Evolutionary conservation across 2,329 filamentous ascomycete genomes (phyloP).

Genomic region (Graphiopsis chlorocephala): DNA sequence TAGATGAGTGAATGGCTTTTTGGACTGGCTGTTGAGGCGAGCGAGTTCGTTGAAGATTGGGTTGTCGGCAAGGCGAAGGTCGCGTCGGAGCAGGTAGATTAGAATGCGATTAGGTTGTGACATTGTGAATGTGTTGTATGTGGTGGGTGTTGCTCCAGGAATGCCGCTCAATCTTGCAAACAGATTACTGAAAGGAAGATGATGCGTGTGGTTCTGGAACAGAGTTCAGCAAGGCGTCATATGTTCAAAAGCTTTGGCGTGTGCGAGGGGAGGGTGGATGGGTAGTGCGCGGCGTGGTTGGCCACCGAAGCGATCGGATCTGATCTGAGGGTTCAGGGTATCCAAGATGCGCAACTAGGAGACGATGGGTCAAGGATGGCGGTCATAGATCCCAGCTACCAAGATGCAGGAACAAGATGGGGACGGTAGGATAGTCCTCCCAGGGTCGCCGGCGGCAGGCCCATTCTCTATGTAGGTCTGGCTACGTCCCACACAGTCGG

Average conservation of each 20-base stretch:
- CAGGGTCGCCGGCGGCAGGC: slow-evolving; percentile 1
- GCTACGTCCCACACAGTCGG: neutral
- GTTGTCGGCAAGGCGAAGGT: slow-evolving; percentile 72
- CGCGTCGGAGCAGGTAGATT: slow-evolving; percentile 69
- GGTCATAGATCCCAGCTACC: slow-evolving; percentile 15
- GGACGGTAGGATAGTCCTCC: neutral
- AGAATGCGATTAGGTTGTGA: slow-evolving; percentile 46
- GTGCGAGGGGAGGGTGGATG: neutral
- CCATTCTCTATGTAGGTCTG: neutral
- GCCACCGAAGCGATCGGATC: slow-evolving; percentile 2
- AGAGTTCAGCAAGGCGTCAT: slow-evolving; percentile 7
- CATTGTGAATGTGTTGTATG: slow-evolving; percentile 2
- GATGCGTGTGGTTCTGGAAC: neutral
- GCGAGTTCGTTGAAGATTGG: slow-evolving; percentile 63
- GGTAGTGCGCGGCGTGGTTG: slow-evolving; percentile 2
- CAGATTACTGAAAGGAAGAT: slow-evolving; percentile 7
- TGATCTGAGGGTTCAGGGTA: slow-evolving; percentile 1
- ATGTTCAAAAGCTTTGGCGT: slow-evolving; percentile 10
- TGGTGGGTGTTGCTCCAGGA: slow-evolving; percentile 5
- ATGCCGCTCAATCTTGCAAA: neutral
- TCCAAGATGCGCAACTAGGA: neutral
- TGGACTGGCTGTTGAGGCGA: slow-evolving; percentile 46
- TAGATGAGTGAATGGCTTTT: slow-evolving; percentile 58
- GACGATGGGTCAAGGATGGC: slow-evolving; percentile 9
- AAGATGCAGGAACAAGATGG: slow-evolving; percentile 14